Evolutionary conservation across 345 rosid species (phyloP), one percentile per base, ranked within the genome.

Genomic region (Populus pruinosa): DNA sequence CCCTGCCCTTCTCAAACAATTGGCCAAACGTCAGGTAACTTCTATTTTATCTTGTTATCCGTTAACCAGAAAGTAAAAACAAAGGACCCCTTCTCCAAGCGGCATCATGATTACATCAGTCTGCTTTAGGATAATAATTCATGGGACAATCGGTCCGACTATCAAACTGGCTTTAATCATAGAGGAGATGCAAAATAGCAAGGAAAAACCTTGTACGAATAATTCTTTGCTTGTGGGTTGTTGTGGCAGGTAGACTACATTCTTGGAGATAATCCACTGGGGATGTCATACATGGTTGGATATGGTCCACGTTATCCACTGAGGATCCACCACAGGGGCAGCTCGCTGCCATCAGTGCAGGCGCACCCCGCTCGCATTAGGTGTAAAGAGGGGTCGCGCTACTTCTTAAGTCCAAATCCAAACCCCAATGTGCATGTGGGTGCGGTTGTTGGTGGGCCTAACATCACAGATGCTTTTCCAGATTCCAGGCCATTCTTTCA

Each of bases 251-350:
- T 82, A 74, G 79, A 82, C 76, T 82, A 82, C 79, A 82, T 82
- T 53, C 85, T 82, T 27, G 85, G 85, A 47, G 85, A 82, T 67
- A 82, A 82, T 67, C 85, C 85, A 14, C 65, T 82, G n/a, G 44
- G 82, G 63, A 78, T 82, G 85, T 78, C 85, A 2, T 82, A 82
- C 77, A 82, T 82, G 85, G 85, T 82, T 8, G 85, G 85, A 20
- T 82, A 82, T 39, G 85, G 85, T 49, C 59, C 53, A 47, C 69
- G 73, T 1, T 82, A 78, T 70, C 85, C 85, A 5, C 81, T 43
- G 69, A 78, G 85, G 79, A 78, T 82, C 49, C 85, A 82, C 56
- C 85, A 82, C 77, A 61, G 85, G 74, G 85, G 53, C 18, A 82
- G 85, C 76, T 82, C 85, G 31, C 43, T 82, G 29, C 85, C 85